These are phyloP conservation scores for Hortiboletus flavorubellus DNA, from an alignment of 768 basidiomycete genomes.

Conservation along the genomic window DNA sequence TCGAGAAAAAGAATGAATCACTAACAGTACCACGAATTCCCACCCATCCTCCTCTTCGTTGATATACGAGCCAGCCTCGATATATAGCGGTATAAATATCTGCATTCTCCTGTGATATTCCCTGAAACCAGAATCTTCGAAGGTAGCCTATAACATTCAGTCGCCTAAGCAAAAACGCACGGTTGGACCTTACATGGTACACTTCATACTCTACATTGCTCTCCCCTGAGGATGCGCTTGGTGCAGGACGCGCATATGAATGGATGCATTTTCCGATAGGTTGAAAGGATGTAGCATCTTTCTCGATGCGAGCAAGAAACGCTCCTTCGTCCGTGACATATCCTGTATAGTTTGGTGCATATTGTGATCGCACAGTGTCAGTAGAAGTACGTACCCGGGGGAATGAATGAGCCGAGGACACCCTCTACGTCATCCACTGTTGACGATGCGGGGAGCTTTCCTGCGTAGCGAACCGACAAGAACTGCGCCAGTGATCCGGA, in stretches of 20 bases:
- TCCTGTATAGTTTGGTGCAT: constrained; percentile 37
- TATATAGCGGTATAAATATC: constrained; percentile 88
- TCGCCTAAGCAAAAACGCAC: neutral
- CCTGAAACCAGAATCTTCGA: constrained; percentile 81
- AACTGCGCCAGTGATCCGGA: constrained; percentile 84
- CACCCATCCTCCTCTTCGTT: constrained; percentile 90
- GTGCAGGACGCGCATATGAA: constrained; percentile 65
- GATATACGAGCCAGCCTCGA: constrained; percentile 95
- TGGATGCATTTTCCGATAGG: constrained; percentile 75
- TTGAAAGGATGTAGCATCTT: constrained; percentile 73
- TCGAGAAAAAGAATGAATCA: constrained; percentile 10
- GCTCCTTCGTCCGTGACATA: constrained; percentile 64
- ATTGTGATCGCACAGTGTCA: neutral
- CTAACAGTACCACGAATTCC: constrained; percentile 89
- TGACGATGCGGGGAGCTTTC: constrained; percentile 58
- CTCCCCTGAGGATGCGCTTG: constrained; percentile 41
- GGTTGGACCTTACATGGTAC: constrained; percentile 67
- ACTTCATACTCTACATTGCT: constrained; percentile 80
- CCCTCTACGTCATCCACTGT: constrained; percentile 88
- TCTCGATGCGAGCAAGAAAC: constrained; percentile 69
- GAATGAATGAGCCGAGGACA: constrained; percentile 71
- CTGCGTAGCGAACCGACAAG: constrained; percentile 63
- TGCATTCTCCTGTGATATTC: constrained; percentile 94
- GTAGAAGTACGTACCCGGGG: constrained; percentile 46
- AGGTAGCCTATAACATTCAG: constrained; percentile 57